A percentile compares a stretch with the other conserved stretches of the same genome.
Conservation (phyloP, 352 stramenopile species). For the Phytopythium helicoides region DNA sequence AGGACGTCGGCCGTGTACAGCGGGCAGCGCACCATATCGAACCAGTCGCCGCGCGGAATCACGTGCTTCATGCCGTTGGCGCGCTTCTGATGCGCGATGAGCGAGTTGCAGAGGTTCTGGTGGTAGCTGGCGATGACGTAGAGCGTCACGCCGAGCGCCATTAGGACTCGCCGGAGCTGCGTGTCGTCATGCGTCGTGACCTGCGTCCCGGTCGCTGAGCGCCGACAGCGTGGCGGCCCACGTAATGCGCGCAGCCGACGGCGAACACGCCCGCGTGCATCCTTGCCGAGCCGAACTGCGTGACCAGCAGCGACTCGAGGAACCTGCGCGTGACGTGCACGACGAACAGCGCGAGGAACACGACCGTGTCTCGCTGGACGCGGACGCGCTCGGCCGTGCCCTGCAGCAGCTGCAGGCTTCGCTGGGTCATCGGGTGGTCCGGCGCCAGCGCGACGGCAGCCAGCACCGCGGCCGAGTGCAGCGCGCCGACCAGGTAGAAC, state of each 20-base stretch:
- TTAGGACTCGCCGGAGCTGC: constrained; percentile 10
- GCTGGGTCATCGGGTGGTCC: constrained; percentile 29
- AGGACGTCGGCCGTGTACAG: constrained; percentile 66
- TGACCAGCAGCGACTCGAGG: constrained; percentile 58
- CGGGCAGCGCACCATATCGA: constrained; percentile 55
- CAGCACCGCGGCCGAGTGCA: constrained; percentile 42
- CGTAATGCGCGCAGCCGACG: constrained; percentile 61
- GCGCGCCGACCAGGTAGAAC: constrained; percentile 64
- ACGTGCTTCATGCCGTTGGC: constrained; percentile 46
- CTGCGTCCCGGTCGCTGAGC: constrained; percentile 35
- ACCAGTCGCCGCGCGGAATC: constrained; percentile 62
- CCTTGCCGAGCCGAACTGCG: constrained; percentile 57
- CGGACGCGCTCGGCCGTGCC: constrained; percentile 3
- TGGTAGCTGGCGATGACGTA: constrained; percentile 56
- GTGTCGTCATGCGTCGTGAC: constrained; percentile 17
- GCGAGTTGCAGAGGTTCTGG: constrained; percentile 55
- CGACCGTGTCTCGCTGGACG: constrained; percentile 36
- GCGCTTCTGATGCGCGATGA: constrained; percentile 57
- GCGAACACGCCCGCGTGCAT: constrained; percentile 62
- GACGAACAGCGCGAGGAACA: constrained; percentile 49
- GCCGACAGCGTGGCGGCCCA: constrained; percentile 44
- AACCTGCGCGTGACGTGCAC: constrained; percentile 55
- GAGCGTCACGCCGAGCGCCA: constrained; percentile 23
- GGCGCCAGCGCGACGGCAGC: constrained; percentile 25
- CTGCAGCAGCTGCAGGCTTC: constrained; percentile 26